Evolutionary conservation across 805 yeast genomes (phyloP), one percentile per base, ranked within the genome.

Genomic region (Lachancea lanzarotensis): DNA sequence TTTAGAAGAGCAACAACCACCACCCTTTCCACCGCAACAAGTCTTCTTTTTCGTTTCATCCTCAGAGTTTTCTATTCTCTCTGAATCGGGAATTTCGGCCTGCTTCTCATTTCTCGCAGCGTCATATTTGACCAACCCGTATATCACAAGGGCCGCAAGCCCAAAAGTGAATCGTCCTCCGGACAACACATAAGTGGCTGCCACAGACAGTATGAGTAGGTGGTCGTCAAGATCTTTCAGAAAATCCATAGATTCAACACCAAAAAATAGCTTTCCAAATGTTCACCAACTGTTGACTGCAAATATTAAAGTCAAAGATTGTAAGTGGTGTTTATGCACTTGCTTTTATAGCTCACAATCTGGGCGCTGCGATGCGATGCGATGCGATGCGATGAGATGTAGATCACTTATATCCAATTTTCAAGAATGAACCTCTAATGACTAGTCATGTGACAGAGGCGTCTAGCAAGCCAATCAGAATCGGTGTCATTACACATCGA

Each of bases 81-180:
- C 35, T 30, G 38, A 12, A 34, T 15, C 38, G 19, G 36, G 18
- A 5, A 18, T n/a, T 13, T 29, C n/a, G 2, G 25, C 11, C 6
- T 15, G 19, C 38, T 31, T 35, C 25, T 22, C 25, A 22, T 22
- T 22, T 22, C 25, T 22, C 15, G 35, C 43, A 16, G 52, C 41
- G 27, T 56, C 50, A 40, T 52, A 52, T 40, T 46, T 54, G 38
- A 52, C 45, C 26, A 64, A 55, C 22, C 57, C 49, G 42, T 54
- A 55, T 29, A 61, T 53, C 3, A 62, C 43, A 7, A 59, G 51
- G 1, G 57, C 36, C 1, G 67, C 60, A 4, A 68, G 38, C 1
- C 65, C 59, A 10, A 70, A 44, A 15, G 71, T 56, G 2, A 58
- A 12, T 49, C 74, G 60, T 20, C 75, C 75, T 20, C 70, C 70